Evolutionary conservation across 108 stramenopile species (phyloP), one percentile per base, ranked within the genome.

Genomic region (Fragilariopsis cylindrus): DNA sequence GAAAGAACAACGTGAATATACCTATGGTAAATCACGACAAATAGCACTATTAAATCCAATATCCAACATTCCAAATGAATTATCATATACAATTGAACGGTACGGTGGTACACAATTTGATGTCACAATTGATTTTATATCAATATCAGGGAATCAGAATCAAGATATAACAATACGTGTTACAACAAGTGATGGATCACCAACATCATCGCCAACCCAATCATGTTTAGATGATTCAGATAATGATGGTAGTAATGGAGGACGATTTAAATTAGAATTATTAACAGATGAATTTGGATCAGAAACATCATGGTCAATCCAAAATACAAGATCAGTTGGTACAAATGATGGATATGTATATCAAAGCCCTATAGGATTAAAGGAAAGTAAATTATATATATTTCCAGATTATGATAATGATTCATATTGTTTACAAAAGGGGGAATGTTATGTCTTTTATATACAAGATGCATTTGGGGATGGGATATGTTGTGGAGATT

Each of bases 401-500:
- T 56, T 0, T 11, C 55, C 55, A n/a, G 9, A 56, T 19, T 30
- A 30, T 30, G 9, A 56, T 19, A 9, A 19, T 19, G 55, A 19
- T 9, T 56, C 55, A 5, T n/a, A 19, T 5, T 56, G 55, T 19
- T 56, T 56, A 19, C 7, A 56, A 5, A 0, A n/a, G 0, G 70
- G 40, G 21, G 73, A 40, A 1, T 18, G 11, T 18, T 75, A 79
- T 63, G 1, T 13, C 4, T 79, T 79, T 47, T 42, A 6, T 4
- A 75, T 79, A 19, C 1, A 39, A 18, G 82, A 83, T 68, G 53
- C 76, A 68, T 71, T 72, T 46, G 82, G 82, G 0, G 84, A 85
- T 71, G 84, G 84, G 0, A 48, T 84, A n/a, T 84, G 84, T 40
- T 84, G 84, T 50, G 30, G 30, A 30, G 4, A 4, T 12, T 48